Evolutionary conservation across 345 rosid species (phyloP).

Genomic region (Eucalyptus dawsonii): DNA sequence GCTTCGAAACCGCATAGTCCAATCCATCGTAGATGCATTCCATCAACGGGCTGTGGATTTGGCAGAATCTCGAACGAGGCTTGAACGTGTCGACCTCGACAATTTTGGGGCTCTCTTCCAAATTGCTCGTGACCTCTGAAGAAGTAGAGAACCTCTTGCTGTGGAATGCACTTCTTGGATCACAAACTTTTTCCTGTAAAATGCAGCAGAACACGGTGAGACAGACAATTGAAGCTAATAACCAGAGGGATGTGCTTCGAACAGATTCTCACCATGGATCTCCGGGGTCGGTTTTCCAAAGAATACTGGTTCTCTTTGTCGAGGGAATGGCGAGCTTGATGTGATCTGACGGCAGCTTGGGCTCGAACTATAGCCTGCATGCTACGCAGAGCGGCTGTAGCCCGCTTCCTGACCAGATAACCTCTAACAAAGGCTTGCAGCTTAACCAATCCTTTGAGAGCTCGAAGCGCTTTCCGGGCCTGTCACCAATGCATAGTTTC

Average conservation of each 20-base stretch:
- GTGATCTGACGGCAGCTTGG: conserved; percentile 3
- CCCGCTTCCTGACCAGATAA: conserved; percentile 10
- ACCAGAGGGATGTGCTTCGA: not conserved
- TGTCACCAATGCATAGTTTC: not conserved
- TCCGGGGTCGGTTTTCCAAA: not conserved
- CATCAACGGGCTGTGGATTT: conserved; percentile 9
- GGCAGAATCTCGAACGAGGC: conserved; percentile 35
- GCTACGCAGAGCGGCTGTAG: not conserved
- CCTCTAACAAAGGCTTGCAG: conserved; percentile 18
- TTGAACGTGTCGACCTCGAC: conserved; percentile 48
- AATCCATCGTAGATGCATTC: conserved; percentile 20
- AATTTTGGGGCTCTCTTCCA: conserved; percentile 32
- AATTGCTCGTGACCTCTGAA: not conserved
- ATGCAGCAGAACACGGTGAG: not conserved
- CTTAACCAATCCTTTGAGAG: conserved; percentile 12
- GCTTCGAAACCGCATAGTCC: conserved; percentile 11
- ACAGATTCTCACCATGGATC: not conserved
- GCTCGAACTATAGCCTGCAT: conserved; percentile 18
- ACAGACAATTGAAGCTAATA: not conserved
- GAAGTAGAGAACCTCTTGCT: conserved; percentile 15
- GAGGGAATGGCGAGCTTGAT: not conserved
- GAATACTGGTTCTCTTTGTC: not conserved
- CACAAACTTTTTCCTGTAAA: conserved; percentile 15
- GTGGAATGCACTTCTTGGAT: conserved; percentile 16
- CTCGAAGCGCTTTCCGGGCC: conserved; percentile 15